These are phyloP conservation scores for Begonia peltatifolia DNA, from an alignment of 306 rosid genomes.

Conservation along the genomic window DNA sequence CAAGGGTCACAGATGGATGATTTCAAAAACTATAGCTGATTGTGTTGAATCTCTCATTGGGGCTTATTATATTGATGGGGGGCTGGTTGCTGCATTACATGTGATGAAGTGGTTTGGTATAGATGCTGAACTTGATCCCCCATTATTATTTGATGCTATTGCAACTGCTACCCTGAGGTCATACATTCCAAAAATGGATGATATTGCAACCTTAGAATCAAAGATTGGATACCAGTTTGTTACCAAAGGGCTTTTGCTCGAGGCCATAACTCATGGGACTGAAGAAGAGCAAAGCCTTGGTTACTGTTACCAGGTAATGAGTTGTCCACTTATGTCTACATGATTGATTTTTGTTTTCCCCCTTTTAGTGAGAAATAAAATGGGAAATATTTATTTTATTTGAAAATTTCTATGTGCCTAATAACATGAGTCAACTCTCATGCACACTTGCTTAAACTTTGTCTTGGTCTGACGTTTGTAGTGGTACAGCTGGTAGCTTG, in stretches of 20 bases:
- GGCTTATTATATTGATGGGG: constrained; percentile 74
- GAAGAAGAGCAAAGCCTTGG: constrained; percentile 40
- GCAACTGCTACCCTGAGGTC: constrained; percentile 40
- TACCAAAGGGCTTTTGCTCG: constrained; percentile 65
- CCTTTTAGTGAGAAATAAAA: not conserved
- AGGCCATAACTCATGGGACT: constrained; percentile 74
- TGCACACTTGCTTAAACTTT: too few relatives aligned
- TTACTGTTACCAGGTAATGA: constrained; percentile 65
- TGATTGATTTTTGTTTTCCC: not conserved
- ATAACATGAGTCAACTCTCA: too few relatives aligned
- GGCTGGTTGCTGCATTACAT: constrained; percentile 59
- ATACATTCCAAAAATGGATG: constrained; percentile 37
- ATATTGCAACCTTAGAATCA: constrained; percentile 45
- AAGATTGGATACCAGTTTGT: constrained; percentile 62
- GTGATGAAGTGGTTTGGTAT: constrained; percentile 76
- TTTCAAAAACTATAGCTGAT: constrained; percentile 78
- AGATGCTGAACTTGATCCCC: constrained; percentile 52
- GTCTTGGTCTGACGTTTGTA: too few relatives aligned
- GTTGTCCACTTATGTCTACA: not conserved
- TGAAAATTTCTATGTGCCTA: too few relatives aligned
- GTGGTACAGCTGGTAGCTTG: too few relatives aligned
- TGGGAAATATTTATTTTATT: not conserved
- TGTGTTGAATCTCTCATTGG: constrained; percentile 93
- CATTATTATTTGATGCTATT: constrained; percentile 59
- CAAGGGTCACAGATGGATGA: constrained; percentile 85